Percentiles rank a stretch among this genome's conserved stretches.
Conservation (phyloP, 495 filamentous ascomycete species). For the Hypoxylon trugodes region DNA sequence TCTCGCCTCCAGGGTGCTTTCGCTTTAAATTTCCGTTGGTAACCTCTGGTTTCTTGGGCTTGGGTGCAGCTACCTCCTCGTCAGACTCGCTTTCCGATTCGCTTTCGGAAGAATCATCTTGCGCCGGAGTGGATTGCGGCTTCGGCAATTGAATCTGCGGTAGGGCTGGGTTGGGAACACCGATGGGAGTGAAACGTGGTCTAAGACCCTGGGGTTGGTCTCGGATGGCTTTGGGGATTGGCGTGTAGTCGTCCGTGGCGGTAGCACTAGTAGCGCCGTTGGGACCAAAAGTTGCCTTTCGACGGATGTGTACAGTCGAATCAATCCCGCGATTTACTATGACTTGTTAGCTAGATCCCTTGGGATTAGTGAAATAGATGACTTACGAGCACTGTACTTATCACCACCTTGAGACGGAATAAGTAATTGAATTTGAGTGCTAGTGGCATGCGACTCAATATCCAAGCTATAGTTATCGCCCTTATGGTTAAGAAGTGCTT, state of each 20-base stretch:
- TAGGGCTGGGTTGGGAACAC: conserved; percentile 40
- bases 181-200: conserved; percentile 54
- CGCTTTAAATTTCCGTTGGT: conserved; percentile 38
- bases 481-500: conserved; percentile 50
- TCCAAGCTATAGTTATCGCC: conserved; percentile 51
- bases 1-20: conserved; percentile 32
- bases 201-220: conserved; percentile 57
- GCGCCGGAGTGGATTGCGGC: background rate
- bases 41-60: conserved; percentile 22
- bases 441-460: conserved; percentile 47
- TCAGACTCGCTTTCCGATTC: conserved; percentile 41
- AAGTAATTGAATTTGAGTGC: conserved; percentile 53
- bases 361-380: background rate
- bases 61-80: conserved; percentile 40
- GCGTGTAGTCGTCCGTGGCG: conserved; percentile 32
- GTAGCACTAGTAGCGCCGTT: conserved; percentile 36
- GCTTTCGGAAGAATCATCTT: conserved; percentile 12
- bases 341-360: conserved; percentile 21
- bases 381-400: conserved; percentile 54
- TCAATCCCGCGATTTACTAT: conserved; percentile 51
- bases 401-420: conserved; percentile 52
- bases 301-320: conserved; percentile 53
- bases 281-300: conserved; percentile 50
- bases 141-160: background rate
- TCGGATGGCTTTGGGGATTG: conserved; percentile 44